A percentile compares a stretch with the other conserved stretches of the same genome.
Conservation (phyloP, 176 grass and related monocot genomes). For the Pontederia paniculata region DNA sequence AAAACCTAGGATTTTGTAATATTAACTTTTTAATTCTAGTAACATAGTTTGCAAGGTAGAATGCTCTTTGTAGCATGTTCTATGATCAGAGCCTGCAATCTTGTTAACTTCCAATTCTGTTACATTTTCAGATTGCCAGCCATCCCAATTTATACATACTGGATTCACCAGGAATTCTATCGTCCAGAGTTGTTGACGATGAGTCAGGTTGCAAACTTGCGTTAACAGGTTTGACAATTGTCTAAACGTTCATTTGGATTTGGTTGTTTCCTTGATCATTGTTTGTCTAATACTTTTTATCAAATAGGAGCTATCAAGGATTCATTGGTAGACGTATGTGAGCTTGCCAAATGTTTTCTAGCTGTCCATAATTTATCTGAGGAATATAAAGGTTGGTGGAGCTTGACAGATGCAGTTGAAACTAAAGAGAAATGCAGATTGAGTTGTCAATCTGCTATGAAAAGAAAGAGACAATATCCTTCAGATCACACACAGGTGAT, state of each 20-base stretch:
- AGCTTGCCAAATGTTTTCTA: constrained; percentile 43
- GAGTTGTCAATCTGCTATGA: neutral
- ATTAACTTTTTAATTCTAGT: no score
- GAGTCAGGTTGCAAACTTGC: constrained; percentile 33
- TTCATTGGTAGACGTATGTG: constrained; percentile 35
- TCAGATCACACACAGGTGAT: constrained; percentile 76
- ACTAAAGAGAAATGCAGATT: constrained; percentile 1
- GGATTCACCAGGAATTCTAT: constrained; percentile 56
- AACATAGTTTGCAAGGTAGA: neutral
- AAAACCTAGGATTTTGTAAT: no score
- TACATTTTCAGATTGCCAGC: constrained; percentile 42
- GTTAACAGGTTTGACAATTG: constrained; percentile 40
- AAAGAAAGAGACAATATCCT: constrained; percentile 28
- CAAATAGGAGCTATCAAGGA: constrained; percentile 56
- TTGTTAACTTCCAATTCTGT: neutral
- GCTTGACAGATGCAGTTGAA: constrained; percentile 22
- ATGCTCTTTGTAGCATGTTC: neutral
- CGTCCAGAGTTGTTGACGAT: constrained; percentile 26
- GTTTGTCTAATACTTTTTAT: constrained; percentile 7
- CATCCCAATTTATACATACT: constrained; percentile 77
- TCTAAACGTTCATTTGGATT: constrained; percentile 9
- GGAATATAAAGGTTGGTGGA: constrained; percentile 34
- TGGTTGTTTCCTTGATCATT: constrained; percentile 3
- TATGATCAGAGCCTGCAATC: no score
- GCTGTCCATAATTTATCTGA: constrained; percentile 35